Percentiles rank a stretch among this genome's conserved stretches.
phyloP scores from a whole-genome alignment of 2,329 filamentous ascomycete species.

The Cordyceps cateniannulata region DNA sequence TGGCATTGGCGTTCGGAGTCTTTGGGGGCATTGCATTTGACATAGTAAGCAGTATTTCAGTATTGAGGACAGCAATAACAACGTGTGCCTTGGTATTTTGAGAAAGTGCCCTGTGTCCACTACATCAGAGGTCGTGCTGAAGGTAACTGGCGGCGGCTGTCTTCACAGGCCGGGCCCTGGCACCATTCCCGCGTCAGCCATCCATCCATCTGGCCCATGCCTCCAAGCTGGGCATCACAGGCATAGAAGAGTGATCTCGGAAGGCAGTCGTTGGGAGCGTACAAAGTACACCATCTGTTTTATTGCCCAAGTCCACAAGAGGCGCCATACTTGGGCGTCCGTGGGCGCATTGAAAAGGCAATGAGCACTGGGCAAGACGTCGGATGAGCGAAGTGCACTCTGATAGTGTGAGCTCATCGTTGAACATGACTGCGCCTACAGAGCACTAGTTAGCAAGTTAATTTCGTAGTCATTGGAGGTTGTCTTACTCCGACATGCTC shows the following conservation, averaged over 20 bases:
- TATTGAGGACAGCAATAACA: too few species aligned
- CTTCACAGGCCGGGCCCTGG: too few species aligned
- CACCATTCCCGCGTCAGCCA: neutral
- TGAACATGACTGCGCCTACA: constrained; percentile 72
- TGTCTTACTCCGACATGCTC: constrained; percentile 61
- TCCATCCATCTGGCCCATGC: constrained; percentile 21
- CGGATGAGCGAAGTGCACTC: constrained; percentile 55
- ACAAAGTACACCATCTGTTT: neutral
- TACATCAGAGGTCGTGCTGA: too few species aligned
- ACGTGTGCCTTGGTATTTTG: too few species aligned
- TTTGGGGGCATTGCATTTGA: too few species aligned
- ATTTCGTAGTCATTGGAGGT: too few species aligned
- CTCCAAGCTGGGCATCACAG: neutral
- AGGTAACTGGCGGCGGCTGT: too few species aligned
- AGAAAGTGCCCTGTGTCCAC: too few species aligned
- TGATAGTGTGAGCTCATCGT: constrained; percentile 53
- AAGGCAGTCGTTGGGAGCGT: neutral
- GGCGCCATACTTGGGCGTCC: constrained; percentile 63
- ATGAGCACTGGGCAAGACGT: constrained; percentile 54
- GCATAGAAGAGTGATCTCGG: neutral
- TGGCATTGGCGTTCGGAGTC: too few species aligned
- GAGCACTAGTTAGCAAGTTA: constrained; percentile 7
- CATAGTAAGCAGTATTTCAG: too few species aligned
- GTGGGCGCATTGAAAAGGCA: constrained; percentile 82
- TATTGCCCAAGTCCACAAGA: constrained; percentile 44